Evolutionary conservation across 2,329 filamentous ascomycete species (phyloP).

Genomic region (Geosmithia morbida): DNA sequence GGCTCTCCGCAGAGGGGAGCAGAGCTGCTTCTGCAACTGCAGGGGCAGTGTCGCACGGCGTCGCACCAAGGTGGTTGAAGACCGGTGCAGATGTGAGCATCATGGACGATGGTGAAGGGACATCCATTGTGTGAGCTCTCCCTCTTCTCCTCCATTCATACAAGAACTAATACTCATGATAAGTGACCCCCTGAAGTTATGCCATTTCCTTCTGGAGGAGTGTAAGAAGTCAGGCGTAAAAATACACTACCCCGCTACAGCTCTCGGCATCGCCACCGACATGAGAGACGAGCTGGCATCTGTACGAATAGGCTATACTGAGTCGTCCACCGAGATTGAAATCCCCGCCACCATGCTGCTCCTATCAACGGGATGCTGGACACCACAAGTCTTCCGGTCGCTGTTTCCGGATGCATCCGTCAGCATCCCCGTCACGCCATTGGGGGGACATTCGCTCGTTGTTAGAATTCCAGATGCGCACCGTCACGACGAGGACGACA

Average conservation of each 20-base stretch:
- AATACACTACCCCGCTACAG: conserved; percentile 49
- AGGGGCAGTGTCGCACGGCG: conserved; percentile 8
- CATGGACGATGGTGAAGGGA: conserved; percentile 44
- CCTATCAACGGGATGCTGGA: conserved; percentile 60
- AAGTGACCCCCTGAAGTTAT: conserved; percentile 56
- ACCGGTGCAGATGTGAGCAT: conserved; percentile 40
- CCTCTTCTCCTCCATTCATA: background rate
- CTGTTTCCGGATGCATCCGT: conserved; percentile 45
- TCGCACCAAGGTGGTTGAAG: conserved; percentile 15
- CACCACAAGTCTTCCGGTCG: conserved; percentile 43
- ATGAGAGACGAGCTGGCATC: conserved; percentile 31
- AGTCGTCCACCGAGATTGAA: conserved; percentile 27
- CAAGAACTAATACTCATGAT: conserved; percentile 1
- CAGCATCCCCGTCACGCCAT: conserved; percentile 31
- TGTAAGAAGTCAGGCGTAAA: conserved; percentile 46
- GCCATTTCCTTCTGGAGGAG: conserved; percentile 45
- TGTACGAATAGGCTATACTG: conserved; percentile 31
- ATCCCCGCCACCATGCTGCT: conserved; percentile 52
- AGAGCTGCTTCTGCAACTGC: conserved; percentile 29
- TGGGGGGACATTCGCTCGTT: conserved; percentile 62
- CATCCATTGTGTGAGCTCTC: conserved; percentile 46
- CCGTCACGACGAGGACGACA: conserved; percentile 17
- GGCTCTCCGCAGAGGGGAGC: conserved; percentile 29
- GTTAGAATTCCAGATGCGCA: conserved; percentile 36
- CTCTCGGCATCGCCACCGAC: conserved; percentile 36